These are phyloP conservation scores for Avicennia marina DNA, from an alignment of 257 asterid species.

Conservation along the genomic window DNA sequence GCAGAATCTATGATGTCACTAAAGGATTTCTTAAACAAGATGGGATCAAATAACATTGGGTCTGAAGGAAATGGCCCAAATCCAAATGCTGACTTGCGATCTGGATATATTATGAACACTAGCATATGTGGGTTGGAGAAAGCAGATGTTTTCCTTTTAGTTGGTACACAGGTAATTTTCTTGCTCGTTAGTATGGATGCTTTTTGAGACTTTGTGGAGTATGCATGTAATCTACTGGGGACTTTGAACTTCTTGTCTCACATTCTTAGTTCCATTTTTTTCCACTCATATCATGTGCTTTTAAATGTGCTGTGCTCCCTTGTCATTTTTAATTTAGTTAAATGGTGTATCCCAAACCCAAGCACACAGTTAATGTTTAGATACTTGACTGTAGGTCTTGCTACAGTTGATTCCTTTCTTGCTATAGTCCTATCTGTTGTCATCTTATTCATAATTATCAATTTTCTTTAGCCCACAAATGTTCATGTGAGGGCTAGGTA, in stretches of 20 bases:
- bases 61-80: constrained; percentile 90
- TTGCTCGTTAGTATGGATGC: too few species aligned
- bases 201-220: too few species aligned
- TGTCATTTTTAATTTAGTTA: too few species aligned
- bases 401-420: neutral
- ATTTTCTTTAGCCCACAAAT: neutral
- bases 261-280: too few species aligned
- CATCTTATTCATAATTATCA: neutral
- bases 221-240: too few species aligned
- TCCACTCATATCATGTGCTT: too few species aligned
- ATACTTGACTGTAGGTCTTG: neutral
- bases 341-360: too few species aligned
- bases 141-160: constrained; percentile 89
- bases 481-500: neutral
- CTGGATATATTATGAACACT: constrained; percentile 92
- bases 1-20: constrained; percentile 97
- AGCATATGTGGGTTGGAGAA: constrained; percentile 92
- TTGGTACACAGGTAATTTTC: constrained; percentile 88
- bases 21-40: constrained; percentile 79
- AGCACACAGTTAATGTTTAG: too few species aligned
- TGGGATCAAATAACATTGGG: constrained; percentile 91
- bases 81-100: constrained; percentile 89
- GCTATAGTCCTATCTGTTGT: neutral
- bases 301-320: too few species aligned
- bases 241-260: too few species aligned